Percentiles rank a stretch among this genome's conserved stretches.
These are phyloP conservation scores for Hypoxylon lenormandii DNA, from an alignment of 495 filamentous ascomycete genomes.

Conservation along the genomic window DNA sequence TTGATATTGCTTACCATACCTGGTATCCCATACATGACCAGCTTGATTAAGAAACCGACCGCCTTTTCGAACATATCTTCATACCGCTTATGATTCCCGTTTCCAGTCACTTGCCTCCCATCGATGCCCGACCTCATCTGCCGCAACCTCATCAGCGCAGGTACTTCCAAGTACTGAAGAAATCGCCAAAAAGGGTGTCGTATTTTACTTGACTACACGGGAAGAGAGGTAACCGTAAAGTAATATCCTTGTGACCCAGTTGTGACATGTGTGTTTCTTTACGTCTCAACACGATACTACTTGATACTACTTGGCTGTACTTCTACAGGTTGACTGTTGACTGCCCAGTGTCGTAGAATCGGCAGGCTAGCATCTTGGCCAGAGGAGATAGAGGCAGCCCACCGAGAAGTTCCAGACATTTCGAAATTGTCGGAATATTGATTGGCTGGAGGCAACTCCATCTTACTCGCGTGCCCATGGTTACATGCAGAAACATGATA, in stretches of 20 bases:
- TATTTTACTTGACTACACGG: slow-evolving; percentile 16
- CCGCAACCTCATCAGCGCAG: neutral
- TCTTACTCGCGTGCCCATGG: slow-evolving; percentile 2
- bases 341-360: neutral
- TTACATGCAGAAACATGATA: slow-evolving; percentile 1
- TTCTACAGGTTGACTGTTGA: neutral
- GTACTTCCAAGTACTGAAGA: neutral
- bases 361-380: slow-evolving; percentile 10
- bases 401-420: slow-evolving; percentile 1
- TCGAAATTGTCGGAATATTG: neutral
- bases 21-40: slow-evolving; percentile 12
- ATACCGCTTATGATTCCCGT: slow-evolving; percentile 1
- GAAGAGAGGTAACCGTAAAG: slow-evolving; percentile 21
- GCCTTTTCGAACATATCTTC: slow-evolving; percentile 20
- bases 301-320: neutral
- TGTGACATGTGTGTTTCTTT: slow-evolving; percentile 32
- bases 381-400: neutral
- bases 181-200: slow-evolving; percentile 1
- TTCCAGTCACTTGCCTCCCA: slow-evolving; percentile 21
- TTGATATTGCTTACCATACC: slow-evolving; percentile 36
- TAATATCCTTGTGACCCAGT: slow-evolving; percentile 7
- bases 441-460: slow-evolving; percentile 13
- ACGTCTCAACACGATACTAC: slow-evolving; percentile 5
- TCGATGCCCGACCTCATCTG: slow-evolving; percentile 25
- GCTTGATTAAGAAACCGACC: slow-evolving; percentile 39